Base-by-base conservation (phyloP, 176 grass and related monocot genomes). In the Carex pumila region DNA sequence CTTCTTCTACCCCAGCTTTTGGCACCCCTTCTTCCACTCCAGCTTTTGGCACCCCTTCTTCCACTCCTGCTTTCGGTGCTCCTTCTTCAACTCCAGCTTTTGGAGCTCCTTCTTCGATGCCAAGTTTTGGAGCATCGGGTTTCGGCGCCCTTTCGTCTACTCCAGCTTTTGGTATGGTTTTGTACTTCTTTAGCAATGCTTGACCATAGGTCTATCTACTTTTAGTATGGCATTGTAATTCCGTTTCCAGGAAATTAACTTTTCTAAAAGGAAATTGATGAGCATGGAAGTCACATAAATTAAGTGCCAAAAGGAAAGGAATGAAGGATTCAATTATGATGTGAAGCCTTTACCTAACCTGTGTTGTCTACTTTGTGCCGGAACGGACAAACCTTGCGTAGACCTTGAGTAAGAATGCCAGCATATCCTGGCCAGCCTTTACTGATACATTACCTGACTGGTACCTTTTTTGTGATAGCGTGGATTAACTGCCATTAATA, bases 31-130 rank as follows among this genome's bases (percentile, higher is more conserved):
- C 81, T 4, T 88, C 83, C 3, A 65, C 64, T 11, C 75, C 81
- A 22, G 25, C 71, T 12, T 90, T 90, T 17, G 89, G 89, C 1
- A 71, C 83, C 2, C 86, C 89, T 3, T 84, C 86, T 19, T 14
- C 84, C 0, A 74, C 79, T 0, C 83, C 90, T 0, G 58, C 57
- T 3, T 88, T 91, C 14, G 84, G 84, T 0, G n/a, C 84, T 1
- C 75, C 88, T 9, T 81, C 74, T 13, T 57, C 73, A 0, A 34
- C 19, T 0, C 59, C 62, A 65, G 69, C 71, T 0, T 94, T 91
- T n/a, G 87, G 89, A 0, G 7, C 66, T 1, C 64, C 80, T 5
- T 87, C 90, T 2, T 81, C 80, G 0, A 81, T 18, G 1, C 87
- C 78, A 15, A 60, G 76, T 6, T 94, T 94, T 63, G 88, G 90